Evolutionary conservation across 352 stramenopile species (phyloP).

Genomic region (Pythium vanterpoolii): DNA sequence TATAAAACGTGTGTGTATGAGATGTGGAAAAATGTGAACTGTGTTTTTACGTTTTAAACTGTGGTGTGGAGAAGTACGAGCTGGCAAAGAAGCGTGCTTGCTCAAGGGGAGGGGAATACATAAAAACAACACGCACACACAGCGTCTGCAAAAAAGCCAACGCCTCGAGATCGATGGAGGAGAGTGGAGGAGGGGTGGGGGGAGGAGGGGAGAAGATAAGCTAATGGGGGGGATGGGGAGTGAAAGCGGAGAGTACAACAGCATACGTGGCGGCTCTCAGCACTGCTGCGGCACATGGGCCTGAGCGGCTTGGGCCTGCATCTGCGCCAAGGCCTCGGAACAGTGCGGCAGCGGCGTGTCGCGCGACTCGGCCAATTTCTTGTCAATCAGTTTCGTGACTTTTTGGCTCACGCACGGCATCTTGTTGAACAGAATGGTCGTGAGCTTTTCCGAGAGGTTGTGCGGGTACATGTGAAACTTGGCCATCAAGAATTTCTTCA

Average conservation of each 20-base stretch:
- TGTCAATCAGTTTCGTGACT: slow-evolving; percentile 57
- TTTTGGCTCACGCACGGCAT: slow-evolving; percentile 61
- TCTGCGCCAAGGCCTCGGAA: not conserved
- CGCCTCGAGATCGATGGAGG: slow-evolving; percentile 2
- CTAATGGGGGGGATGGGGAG: slow-evolving; percentile 5
- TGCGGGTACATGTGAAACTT: slow-evolving; percentile 82
- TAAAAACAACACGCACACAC: slow-evolving; percentile 15
- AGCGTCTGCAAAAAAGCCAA: not conserved
- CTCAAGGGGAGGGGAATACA: slow-evolving; percentile 1
- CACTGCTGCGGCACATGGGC: slow-evolving; percentile 12
- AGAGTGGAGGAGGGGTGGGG: too few relatives aligned
- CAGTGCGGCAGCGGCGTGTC: not conserved
- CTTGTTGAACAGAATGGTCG: slow-evolving; percentile 54
- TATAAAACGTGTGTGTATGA: too few relatives aligned
- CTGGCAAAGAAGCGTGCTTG: not conserved
- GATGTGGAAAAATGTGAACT: not conserved
- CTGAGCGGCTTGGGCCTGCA: slow-evolving; percentile 4
- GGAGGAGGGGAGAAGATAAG: not conserved
- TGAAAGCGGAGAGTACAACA: too few relatives aligned
- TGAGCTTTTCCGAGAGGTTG: slow-evolving; percentile 60
- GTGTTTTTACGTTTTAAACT: slow-evolving; percentile 13
- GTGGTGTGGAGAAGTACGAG: not conserved
- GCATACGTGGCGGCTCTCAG: not conserved
- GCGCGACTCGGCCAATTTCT: slow-evolving; percentile 34
- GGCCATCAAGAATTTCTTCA: slow-evolving; percentile 77